A percentile compares a stretch with the other conserved stretches of the same genome.
Evolutionary conservation across 345 rosid genomes (phyloP).

Genomic region (Rhodamnia argentea): DNA sequence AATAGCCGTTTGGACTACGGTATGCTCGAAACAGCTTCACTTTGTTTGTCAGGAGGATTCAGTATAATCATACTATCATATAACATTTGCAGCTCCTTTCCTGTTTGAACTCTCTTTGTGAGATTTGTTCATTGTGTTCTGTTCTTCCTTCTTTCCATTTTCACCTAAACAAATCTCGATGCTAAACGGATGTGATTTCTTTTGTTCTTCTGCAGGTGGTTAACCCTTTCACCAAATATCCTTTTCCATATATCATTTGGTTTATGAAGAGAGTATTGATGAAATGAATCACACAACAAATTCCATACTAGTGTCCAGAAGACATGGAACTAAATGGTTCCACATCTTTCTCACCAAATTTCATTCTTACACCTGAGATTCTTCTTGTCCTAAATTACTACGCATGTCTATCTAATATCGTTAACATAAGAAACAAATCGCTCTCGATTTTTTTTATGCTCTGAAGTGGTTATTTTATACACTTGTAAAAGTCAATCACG

Average conservation of each 20-base stretch:
- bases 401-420: not conserved
- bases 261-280: not conserved
- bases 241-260: not conserved
- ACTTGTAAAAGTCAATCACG: not conserved
- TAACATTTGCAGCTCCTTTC: not conserved
- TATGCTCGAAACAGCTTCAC: conserved; percentile 10
- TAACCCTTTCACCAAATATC: conserved; percentile 89
- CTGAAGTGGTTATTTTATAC: not conserved
- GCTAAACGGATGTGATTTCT: not conserved
- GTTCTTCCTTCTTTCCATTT: not conserved
- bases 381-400: not conserved
- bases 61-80: not conserved
- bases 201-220: conserved; percentile 56
- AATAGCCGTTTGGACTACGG: conserved; percentile 94
- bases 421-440: not conserved
- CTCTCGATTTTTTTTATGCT: not conserved
- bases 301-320: not conserved
- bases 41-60: not conserved
- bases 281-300: not conserved
- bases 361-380: not conserved
- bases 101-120: not conserved
- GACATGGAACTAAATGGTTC: not conserved
- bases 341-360: not conserved
- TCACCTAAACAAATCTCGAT: not conserved
- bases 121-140: not conserved